These are phyloP conservation scores for Phytophthora melonis DNA, from an alignment of 352 stramenopile species.

Conservation along the genomic window DNA sequence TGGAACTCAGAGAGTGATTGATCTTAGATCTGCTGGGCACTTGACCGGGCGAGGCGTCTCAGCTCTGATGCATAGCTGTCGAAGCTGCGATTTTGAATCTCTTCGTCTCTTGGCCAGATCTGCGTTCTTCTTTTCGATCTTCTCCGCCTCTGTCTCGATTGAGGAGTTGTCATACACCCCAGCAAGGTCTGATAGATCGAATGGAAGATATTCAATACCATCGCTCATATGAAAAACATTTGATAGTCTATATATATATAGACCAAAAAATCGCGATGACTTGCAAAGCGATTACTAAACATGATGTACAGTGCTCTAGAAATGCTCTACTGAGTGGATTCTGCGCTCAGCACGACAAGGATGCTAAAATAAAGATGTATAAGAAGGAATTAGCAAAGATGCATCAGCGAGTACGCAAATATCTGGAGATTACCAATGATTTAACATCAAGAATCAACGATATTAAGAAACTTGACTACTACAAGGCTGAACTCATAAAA, in stretches of 20 bases:
- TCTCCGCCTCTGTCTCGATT: too few species aligned
- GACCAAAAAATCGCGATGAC: neutral
- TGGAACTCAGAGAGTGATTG: neutral
- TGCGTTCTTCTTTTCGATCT: too few species aligned
- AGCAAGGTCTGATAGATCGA: too few species aligned
- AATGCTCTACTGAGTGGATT: neutral
- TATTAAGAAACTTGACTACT: too few species aligned
- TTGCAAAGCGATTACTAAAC: neutral
- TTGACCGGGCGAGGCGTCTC: neutral
- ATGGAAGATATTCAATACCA: too few species aligned
- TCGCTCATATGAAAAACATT: neutral
- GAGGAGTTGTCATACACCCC: too few species aligned
- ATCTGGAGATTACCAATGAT: too few species aligned
- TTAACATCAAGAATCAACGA: neutral
- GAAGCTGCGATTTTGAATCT: too few species aligned
- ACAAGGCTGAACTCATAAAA: neutral
- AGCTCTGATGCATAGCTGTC: too few species aligned
- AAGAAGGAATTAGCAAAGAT: neutral
- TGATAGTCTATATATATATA: too few species aligned
- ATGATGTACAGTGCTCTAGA: neutral
- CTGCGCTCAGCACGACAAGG: neutral
- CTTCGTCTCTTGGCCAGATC: too few species aligned
- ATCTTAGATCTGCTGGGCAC: neutral
- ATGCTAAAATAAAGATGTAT: neutral
- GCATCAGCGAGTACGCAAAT: neutral